These are phyloP conservation scores for Guadua angustifolia DNA, from an alignment of 176 grass and related monocot genomes.

Conservation along the genomic window DNA sequence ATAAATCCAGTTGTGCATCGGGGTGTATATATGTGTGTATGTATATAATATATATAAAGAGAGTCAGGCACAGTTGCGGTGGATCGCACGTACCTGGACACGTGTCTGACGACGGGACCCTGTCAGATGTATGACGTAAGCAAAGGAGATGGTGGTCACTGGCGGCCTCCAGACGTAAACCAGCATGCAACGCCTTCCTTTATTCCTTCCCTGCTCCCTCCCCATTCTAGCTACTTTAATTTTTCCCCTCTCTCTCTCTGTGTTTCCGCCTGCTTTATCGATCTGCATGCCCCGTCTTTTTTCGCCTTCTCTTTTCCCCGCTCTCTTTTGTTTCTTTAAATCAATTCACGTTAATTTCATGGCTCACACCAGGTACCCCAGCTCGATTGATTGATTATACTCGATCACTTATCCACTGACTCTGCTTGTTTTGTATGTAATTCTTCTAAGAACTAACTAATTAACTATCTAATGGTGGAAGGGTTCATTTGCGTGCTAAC, in stretches of 20 bases:
- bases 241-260: too few relatives aligned
- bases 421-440: too few relatives aligned
- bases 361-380: background rate
- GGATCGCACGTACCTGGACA: background rate
- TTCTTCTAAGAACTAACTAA: background rate
- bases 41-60: too few relatives aligned
- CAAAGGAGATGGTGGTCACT: background rate
- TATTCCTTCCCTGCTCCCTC: background rate
- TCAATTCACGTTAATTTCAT: background rate
- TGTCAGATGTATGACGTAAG: background rate
- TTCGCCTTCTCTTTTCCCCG: background rate
- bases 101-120: background rate
- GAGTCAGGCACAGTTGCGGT: background rate
- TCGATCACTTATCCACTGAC: too few relatives aligned
- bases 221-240: too few relatives aligned
- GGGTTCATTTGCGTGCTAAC: background rate
- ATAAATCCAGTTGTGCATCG: too few relatives aligned
- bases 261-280: too few relatives aligned
- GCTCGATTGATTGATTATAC: background rate
- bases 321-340: background rate
- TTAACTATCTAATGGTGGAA: background rate
- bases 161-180: too few relatives aligned
- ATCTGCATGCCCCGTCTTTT: background rate
- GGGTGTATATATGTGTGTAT: too few relatives aligned
- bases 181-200: too few relatives aligned